Conservation (phyloP, 2,329 filamentous ascomycete species). For the Rachicladosporium sp. region DNA sequence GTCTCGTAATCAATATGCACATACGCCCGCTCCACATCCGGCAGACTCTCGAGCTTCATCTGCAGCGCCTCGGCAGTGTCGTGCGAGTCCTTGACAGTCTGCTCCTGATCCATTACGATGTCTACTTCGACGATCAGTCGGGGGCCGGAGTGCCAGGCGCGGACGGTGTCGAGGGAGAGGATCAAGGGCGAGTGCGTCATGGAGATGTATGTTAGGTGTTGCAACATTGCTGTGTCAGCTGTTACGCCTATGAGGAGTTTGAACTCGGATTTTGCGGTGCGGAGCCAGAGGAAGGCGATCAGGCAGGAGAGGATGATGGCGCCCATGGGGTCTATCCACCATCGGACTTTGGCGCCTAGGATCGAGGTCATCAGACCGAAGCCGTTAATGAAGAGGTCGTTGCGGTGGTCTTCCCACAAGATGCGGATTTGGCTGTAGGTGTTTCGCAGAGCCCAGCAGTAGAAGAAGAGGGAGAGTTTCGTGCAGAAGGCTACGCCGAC, state of each 20-base stretch:
- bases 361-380: constrained; percentile 74
- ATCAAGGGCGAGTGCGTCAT: constrained; percentile 80
- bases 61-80: constrained; percentile 91
- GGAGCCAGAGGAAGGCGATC: constrained; percentile 69
- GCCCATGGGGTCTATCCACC: constrained; percentile 93
- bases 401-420: constrained; percentile 92
- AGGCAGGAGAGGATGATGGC: constrained; percentile 71
- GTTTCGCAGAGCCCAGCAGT: constrained; percentile 84
- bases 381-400: constrained; percentile 96
- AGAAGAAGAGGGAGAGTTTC: constrained; percentile 73
- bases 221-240: constrained; percentile 72
- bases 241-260: constrained; percentile 81
- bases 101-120: constrained; percentile 74
- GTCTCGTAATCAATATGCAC: constrained; percentile 98
- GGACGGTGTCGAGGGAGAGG: constrained; percentile 82
- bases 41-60: constrained; percentile 82
- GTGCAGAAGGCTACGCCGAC: constrained; percentile 74
- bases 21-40: constrained; percentile 85
- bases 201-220: constrained; percentile 88
- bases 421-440: constrained; percentile 87
- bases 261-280: constrained; percentile 81
- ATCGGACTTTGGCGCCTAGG: constrained; percentile 74
- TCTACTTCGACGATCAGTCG: constrained; percentile 91
- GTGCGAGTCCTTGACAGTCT: constrained; percentile 66
- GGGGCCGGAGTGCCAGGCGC: constrained; percentile 81